Evolutionary conservation across 306 rosid genomes (phyloP).

Genomic region (Prunus mira): DNA sequence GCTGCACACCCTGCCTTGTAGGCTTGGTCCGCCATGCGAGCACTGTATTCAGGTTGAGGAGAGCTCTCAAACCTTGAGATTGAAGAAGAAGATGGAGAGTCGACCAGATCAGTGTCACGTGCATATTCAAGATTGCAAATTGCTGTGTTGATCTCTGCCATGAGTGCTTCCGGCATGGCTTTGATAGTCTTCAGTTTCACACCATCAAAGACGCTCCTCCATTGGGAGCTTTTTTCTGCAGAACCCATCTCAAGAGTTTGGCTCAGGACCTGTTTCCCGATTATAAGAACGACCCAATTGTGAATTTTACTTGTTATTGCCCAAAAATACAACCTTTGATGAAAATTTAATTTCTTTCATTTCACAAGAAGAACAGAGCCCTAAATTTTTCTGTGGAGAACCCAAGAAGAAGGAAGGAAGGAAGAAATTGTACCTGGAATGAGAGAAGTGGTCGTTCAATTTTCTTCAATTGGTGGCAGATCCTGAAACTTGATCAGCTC

Average conservation of each 20-base stretch:
- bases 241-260: slow-evolving; percentile 16
- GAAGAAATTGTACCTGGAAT: not conserved
- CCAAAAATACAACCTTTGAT: not conserved
- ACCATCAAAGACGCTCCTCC: slow-evolving; percentile 80
- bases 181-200: slow-evolving; percentile 52
- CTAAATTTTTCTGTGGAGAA: not conserved
- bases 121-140: slow-evolving; percentile 67
- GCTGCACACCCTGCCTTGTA: slow-evolving; percentile 84
- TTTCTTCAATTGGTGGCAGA: not conserved
- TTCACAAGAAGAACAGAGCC: not conserved
- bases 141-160: slow-evolving; percentile 78
- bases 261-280: slow-evolving; percentile 7
- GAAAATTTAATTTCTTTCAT: no score
- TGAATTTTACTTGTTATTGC: not conserved
- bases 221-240: slow-evolving; percentile 38
- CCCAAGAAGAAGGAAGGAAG: not conserved
- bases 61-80: slow-evolving; percentile 2
- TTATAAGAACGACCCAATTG: not conserved
- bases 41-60: slow-evolving; percentile 40
- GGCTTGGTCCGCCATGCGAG: slow-evolving; percentile 68
- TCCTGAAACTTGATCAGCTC: not conserved
- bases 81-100: slow-evolving; percentile 25
- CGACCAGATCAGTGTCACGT: slow-evolving; percentile 55
- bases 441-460: not conserved
- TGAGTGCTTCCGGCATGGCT: slow-evolving; percentile 67